Base-by-base conservation (phyloP, 139 green algal species). In the Raphidocelis subcapitata region DNA sequence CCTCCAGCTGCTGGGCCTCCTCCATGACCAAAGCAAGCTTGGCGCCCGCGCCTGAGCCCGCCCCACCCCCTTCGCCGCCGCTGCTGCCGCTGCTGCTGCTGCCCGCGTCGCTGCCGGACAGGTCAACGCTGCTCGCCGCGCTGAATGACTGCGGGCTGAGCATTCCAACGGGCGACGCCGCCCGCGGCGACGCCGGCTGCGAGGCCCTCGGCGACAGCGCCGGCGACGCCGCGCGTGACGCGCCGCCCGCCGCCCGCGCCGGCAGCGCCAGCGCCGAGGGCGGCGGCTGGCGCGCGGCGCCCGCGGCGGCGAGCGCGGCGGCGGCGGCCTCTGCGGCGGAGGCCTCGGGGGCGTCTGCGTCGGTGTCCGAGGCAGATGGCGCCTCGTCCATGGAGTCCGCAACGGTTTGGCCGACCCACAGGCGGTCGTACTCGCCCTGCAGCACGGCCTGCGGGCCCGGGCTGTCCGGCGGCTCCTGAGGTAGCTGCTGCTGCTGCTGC, bases 301-400 rank as follows among this genome's bases (percentile, higher is more conserved):
- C 54, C 51, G 67, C 33, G 16, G 67, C 23, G 12, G 3, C n/a
- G 31, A 15, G 32, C 33, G 21, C 31, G 51, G 18, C 33, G 32
- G 33, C 54, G 26, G 37, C 18, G 26, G 52, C 67, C 49, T 18
- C 67, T 65, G 55, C 67, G 65, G 49, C 55, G 67, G 69, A 24
- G 65, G 28, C 20, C 41, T 37, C 24, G 41, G 12, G 12, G 41
- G 41, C 8, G 41, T 12, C 41, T 8, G 8, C 41, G 8, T 49
- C 41, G 8, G 8, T 8, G 12, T 49, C 41, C 41, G 41, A 8
- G 8, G 41, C 8, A 49, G 41, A n/a, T n/a, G n/a, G n/a, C n/a
- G n/a, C n/a, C n/a, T n/a, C n/a, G n/a, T n/a, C n/a, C n/a, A 74
- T 74, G 26, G 65, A 36, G 56, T 75, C 69, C 65, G 60, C 65